Evolutionary conservation across 345 rosid species (phyloP), one percentile per base, ranked within the genome.

Genomic region (Nasturtium officinale): DNA sequence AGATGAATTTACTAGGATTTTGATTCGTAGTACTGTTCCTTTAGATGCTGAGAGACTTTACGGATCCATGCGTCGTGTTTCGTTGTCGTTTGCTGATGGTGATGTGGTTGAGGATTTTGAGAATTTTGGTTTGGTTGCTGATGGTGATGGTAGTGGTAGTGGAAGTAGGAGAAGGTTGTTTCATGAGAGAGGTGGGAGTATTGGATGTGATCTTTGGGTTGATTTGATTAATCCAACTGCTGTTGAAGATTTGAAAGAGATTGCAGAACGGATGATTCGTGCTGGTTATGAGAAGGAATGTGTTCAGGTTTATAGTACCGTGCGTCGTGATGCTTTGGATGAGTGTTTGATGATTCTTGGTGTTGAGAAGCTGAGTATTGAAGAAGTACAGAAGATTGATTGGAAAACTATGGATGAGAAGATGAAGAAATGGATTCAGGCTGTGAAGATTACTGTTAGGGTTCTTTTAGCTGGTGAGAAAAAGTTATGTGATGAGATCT

Each of bases 341-440:
- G 98, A 95, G 81, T 91, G 90, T 54, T 81, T 91, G 75, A 78
- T 64, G 73, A 86, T 82, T 75, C 80, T 95, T 51, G 98, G 94
- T 20, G 88, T 88, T 28, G 98, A 95, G 91, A 95, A 88, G 80
- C 76, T 91, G 28, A 90, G 99, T 62, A 95, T 95, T 12, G 99
- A 95, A 78, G 98, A 95, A 52, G 96, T 95, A 5, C 99, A 91
- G 76, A 91, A 78, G 74, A 89, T 95, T 71, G 98, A 87, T 58
- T 91, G 98, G 99, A 90, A 75, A 45, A 62, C 70, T 51, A 82
- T 95, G 97, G 97, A 95, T 80, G 98, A 95, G 85, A 95, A 91
- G 82, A 91, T 95, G 98, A 95, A 89, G 91, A 91, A 85, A 65
- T 95, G 99, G 99, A 79, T 84, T 42, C 99, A 84, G 71, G 98